Conservation (phyloP, 805 yeast genomes). For the Wickerhamomyces tratensis region DNA sequence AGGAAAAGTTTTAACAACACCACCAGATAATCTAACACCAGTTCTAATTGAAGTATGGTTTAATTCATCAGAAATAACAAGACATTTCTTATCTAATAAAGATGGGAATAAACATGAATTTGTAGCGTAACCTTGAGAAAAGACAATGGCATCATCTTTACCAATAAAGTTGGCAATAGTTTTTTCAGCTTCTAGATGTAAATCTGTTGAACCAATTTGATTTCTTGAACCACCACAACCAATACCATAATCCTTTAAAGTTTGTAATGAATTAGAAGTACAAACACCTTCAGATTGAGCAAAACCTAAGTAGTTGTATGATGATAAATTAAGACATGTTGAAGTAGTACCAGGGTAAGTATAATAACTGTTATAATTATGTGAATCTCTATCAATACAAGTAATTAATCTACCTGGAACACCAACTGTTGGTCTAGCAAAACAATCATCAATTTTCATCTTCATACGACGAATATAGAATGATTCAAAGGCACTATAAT, state of each 20-base stretch:
- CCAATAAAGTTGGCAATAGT: constrained; percentile 82
- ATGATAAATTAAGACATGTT: constrained; percentile 76
- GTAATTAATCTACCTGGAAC: constrained; percentile 91
- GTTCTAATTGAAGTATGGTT: constrained; percentile 95
- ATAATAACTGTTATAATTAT: constrained; percentile 54
- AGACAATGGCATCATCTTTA: constrained; percentile 76
- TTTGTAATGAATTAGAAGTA: constrained; percentile 63
- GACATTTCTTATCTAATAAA: constrained; percentile 75
- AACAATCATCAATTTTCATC: constrained; percentile 86
- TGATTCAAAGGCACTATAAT: constrained; percentile 88
- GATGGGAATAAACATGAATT: constrained; percentile 83
- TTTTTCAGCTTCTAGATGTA: constrained; percentile 66
- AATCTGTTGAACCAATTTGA: constrained; percentile 63
- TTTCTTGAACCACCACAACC: constrained; percentile 73
- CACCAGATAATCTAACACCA: constrained; percentile 89
- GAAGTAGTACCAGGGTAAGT: constrained; percentile 67
- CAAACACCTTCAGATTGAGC: constrained; percentile 93
- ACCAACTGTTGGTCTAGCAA: constrained; percentile 92
- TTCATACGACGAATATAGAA: constrained; percentile 91
- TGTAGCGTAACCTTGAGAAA: constrained; percentile 94
- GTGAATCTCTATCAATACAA: constrained; percentile 70
- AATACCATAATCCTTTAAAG: constrained; percentile 63
- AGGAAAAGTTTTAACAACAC: constrained; percentile 82
- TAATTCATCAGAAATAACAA: constrained; percentile 87
- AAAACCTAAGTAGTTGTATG: constrained; percentile 93